These are phyloP conservation scores for Psilocybe subaeruginosa DNA, from an alignment of 768 basidiomycete genomes.

Conservation along the genomic window DNA sequence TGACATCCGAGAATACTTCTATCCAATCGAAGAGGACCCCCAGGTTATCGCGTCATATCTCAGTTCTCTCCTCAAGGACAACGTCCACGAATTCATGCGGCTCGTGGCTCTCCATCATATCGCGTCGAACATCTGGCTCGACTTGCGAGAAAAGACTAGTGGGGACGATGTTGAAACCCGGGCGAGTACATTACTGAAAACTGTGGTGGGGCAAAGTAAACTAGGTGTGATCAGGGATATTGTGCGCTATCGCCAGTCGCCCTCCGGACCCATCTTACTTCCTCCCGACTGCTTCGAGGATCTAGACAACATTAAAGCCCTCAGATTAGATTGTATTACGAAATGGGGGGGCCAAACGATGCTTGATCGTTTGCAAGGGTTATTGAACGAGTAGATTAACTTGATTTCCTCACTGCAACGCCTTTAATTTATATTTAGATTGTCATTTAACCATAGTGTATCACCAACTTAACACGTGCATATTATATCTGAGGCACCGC, in stretches of 20 bases:
- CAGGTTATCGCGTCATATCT: slow-evolving; percentile 69
- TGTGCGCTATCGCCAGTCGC: slow-evolving; percentile 56
- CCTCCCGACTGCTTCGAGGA: slow-evolving; percentile 56
- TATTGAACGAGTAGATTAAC: slow-evolving; percentile 15
- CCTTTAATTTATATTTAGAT: neutral
- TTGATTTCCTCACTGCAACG: neutral
- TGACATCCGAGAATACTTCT: slow-evolving; percentile 64
- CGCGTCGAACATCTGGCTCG: slow-evolving; percentile 75
- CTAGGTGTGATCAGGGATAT: slow-evolving; percentile 53
- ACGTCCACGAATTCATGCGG: slow-evolving; percentile 59
- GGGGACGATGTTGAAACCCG: slow-evolving; percentile 32
- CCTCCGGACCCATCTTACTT: slow-evolving; percentile 35
- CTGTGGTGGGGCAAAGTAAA: slow-evolving; percentile 53
- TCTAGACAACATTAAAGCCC: slow-evolving; percentile 19
- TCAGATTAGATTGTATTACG: slow-evolving; percentile 26
- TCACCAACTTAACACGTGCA: neutral
- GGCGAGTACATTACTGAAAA: slow-evolving; percentile 50
- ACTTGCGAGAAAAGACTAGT: slow-evolving; percentile 37
- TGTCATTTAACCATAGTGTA: neutral
- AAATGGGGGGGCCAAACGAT: slow-evolving; percentile 22
- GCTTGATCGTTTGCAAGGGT: slow-evolving; percentile 20
- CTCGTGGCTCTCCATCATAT: slow-evolving; percentile 80
- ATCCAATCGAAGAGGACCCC: slow-evolving; percentile 67
- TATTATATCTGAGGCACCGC: neutral
- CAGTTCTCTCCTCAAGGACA: slow-evolving; percentile 50